phyloP scores from a whole-genome alignment of 2,329 filamentous ascomycete species.

The Dothiorella sarmentorum region DNA sequence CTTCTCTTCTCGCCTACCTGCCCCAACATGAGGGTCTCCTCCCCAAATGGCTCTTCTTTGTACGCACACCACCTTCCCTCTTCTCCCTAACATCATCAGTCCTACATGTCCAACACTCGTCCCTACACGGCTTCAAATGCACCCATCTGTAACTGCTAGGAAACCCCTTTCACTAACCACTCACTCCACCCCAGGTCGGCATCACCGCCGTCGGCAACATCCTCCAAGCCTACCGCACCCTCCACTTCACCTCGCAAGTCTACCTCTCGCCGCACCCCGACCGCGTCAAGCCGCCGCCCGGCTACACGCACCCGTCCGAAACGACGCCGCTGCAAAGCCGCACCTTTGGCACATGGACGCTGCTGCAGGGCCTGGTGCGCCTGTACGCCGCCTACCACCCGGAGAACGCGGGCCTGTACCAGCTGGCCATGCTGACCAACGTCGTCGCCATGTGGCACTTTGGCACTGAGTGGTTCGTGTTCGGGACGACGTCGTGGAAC shows the following conservation, averaged over 20 bases:
- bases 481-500: constrained; percentile 67
- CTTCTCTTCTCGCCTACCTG: constrained; percentile 39
- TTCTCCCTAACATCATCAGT: too few relatives aligned
- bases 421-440: constrained; percentile 80
- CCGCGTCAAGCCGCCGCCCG: constrained; percentile 44
- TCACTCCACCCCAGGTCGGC: constrained; percentile 60
- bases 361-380: constrained; percentile 71
- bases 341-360: constrained; percentile 85
- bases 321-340: constrained; percentile 73
- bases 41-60: constrained; percentile 64
- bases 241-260: constrained; percentile 79
- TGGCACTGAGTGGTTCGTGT: constrained; percentile 74
- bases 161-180: too few relatives aligned
- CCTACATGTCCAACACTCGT: too few relatives aligned
- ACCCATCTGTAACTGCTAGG: not conserved
- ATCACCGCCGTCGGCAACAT: constrained; percentile 80
- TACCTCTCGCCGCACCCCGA: constrained; percentile 62
- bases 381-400: constrained; percentile 84
- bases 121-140: too few relatives aligned
- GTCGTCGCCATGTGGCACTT: constrained; percentile 75
- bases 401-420: constrained; percentile 67
- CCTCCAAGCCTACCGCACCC: constrained; percentile 75
- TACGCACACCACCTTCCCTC: constrained; percentile 34
- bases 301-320: constrained; percentile 39
- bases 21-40: constrained; percentile 50